These are phyloP conservation scores for Saccharomycopsis capsularis DNA, from an alignment of 805 yeast species.

Conservation along the genomic window DNA sequence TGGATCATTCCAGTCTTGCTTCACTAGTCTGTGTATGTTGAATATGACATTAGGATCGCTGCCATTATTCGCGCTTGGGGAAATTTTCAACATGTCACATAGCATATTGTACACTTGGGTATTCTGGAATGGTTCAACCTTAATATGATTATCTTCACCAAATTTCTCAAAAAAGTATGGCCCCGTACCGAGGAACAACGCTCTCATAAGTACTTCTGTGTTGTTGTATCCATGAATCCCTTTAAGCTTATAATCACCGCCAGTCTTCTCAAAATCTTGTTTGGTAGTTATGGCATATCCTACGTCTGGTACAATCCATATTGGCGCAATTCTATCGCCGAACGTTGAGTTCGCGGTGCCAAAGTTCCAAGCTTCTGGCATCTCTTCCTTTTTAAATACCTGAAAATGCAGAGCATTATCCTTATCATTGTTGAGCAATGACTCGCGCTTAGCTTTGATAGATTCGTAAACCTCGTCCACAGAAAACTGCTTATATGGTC, in stretches of 20 bases:
- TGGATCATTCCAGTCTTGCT: slow-evolving; percentile 41
- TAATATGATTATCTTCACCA: slow-evolving; percentile 24
- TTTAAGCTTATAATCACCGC: slow-evolving; percentile 46
- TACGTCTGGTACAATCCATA: slow-evolving; percentile 78
- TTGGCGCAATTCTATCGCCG: slow-evolving; percentile 66
- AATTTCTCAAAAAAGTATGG: slow-evolving; percentile 51
- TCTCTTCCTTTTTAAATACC: slow-evolving; percentile 47
- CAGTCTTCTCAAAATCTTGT: slow-evolving; percentile 34
- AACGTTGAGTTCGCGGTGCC: slow-evolving; percentile 29
- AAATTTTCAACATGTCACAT: slow-evolving; percentile 52
- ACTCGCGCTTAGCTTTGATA: slow-evolving; percentile 30
- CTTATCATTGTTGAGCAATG: slow-evolving; percentile 32
- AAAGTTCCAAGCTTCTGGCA: slow-evolving; percentile 35
- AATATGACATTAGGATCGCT: slow-evolving; percentile 27
- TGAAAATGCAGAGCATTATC: too few relatives aligned
- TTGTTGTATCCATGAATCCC: slow-evolving; percentile 88
- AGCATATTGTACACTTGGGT: slow-evolving; percentile 66
- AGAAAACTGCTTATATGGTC: slow-evolving; percentile 42
- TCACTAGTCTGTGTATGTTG: slow-evolving; percentile 28
- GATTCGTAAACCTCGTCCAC: slow-evolving; percentile 42
- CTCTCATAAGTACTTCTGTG: slow-evolving; percentile 72
- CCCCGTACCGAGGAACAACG: slow-evolving; percentile 72
- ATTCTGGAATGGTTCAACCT: slow-evolving; percentile 59
- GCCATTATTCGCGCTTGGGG: slow-evolving; percentile 59
- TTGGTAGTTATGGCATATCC: slow-evolving; percentile 72